Conservation (phyloP, 306 rosid species). For the Pyrus betulifolia region DNA sequence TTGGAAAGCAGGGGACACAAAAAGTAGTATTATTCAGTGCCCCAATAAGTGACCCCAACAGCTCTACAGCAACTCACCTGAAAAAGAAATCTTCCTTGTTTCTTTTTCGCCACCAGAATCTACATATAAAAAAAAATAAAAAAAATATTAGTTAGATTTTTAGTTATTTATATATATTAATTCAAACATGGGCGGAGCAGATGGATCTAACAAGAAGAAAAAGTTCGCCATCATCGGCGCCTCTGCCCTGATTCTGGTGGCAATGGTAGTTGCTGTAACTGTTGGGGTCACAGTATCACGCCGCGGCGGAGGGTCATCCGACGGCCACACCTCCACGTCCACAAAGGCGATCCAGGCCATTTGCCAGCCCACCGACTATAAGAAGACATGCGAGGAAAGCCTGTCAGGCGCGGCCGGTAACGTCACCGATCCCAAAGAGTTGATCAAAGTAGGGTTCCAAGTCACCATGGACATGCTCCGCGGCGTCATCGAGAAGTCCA, state of each 20-base stretch:
- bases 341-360: conserved; percentile 27
- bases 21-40: background rate
- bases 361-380: conserved; percentile 53
- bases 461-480: conserved; percentile 20
- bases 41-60: conserved; percentile 4
- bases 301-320: background rate
- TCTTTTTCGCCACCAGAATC: background rate
- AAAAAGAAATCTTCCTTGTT: background rate
- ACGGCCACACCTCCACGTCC: background rate
- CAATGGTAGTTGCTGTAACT: conserved; percentile 50
- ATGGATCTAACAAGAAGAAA: conserved; percentile 21
- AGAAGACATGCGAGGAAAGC: conserved; percentile 38
- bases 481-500: conserved; percentile 24
- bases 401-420: conserved; percentile 2
- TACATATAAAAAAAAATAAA: background rate
- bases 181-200: conserved; percentile 3
- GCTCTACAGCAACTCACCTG: background rate
- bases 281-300: conserved; percentile 22
- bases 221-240: conserved; percentile 33
- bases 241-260: conserved; percentile 36
- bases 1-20: background rate
- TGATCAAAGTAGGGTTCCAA: conserved; percentile 34
- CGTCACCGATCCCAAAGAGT: conserved; percentile 34
- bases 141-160: background rate
- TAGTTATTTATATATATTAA: background rate